Conservation (phyloP, 176 grass and related monocot genomes). For the Eremochloa ophiuroides region DNA sequence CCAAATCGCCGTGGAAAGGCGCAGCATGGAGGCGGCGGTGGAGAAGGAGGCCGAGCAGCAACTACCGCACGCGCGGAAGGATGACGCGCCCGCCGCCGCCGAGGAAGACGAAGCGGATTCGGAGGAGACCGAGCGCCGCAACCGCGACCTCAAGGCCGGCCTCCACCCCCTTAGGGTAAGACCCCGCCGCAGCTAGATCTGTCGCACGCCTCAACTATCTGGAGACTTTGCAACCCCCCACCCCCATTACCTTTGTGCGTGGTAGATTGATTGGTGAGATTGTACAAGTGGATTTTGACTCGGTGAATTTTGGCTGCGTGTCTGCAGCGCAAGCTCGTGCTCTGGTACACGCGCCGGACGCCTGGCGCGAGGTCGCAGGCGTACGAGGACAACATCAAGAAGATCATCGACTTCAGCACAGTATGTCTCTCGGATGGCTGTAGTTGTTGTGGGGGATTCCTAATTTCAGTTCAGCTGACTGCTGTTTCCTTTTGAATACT, state of each 20-base stretch:
- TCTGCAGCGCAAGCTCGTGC: slow-evolving; percentile 76
- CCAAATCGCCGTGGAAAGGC: slow-evolving; percentile 16
- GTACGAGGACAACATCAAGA: slow-evolving; percentile 97
- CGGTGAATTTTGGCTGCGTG: not conserved
- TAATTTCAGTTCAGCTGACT: slow-evolving; percentile 13
- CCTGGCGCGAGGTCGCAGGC: slow-evolving; percentile 76
- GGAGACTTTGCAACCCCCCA: not conserved
- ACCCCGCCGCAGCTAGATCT: slow-evolving; percentile 29
- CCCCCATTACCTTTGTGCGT: not conserved
- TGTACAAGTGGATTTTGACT: not conserved
- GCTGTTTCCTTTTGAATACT: slow-evolving; percentile 17
- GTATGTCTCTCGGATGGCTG: slow-evolving; percentile 36
- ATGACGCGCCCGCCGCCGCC: not conserved
- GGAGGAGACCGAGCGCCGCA: slow-evolving; percentile 67
- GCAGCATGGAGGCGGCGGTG: slow-evolving; percentile 26
- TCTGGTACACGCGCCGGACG: slow-evolving; percentile 87
- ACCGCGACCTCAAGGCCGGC: slow-evolving; percentile 74
- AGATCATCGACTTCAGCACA: slow-evolving; percentile 85
- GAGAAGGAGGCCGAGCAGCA: slow-evolving; percentile 42
- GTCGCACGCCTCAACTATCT: not conserved
- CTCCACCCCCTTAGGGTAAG: slow-evolving; percentile 91
- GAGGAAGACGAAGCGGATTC: slow-evolving; percentile 43
- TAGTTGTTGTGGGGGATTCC: not conserved
- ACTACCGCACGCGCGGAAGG: slow-evolving; percentile 25
- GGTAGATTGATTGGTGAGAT: not conserved